Conservation (phyloP, 257 asterid genomes). For the Salvia miltiorrhiza region DNA sequence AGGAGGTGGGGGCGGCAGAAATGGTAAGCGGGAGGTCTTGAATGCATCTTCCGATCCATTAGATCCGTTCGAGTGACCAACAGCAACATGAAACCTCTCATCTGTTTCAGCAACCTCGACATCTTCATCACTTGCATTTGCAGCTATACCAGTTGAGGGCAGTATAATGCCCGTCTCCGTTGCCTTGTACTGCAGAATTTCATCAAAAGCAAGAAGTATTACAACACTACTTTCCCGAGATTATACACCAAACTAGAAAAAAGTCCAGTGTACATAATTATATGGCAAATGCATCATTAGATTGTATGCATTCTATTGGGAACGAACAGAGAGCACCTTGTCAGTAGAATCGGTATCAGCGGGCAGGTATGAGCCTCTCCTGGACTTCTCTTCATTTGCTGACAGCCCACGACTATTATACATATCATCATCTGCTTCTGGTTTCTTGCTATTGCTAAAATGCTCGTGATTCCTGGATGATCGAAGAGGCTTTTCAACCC, state of each 20-base stretch:
- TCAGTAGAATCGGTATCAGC: slow-evolving; percentile 36
- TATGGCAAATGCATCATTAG: background rate
- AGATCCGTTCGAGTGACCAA: slow-evolving; percentile 24
- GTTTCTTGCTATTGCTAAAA: slow-evolving; percentile 34
- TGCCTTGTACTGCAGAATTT: slow-evolving; percentile 44
- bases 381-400: slow-evolving; percentile 41
- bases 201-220: slow-evolving; percentile 2
- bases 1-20: slow-evolving; percentile 71
- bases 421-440: slow-evolving; percentile 29
- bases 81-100: slow-evolving; percentile 41
- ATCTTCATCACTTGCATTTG: slow-evolving; percentile 72
- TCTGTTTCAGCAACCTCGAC: slow-evolving; percentile 55
- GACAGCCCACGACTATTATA: slow-evolving; percentile 28
- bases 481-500: slow-evolving; percentile 39
- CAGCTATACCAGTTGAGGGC: slow-evolving; percentile 86
- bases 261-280: background rate
- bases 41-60: slow-evolving; percentile 30
- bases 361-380: slow-evolving; percentile 32
- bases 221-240: background rate
- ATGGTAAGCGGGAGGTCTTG: slow-evolving; percentile 30
- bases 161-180: slow-evolving; percentile 39
- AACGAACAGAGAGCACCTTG: slow-evolving; percentile 38
- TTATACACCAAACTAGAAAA: background rate
- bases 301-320: background rate
- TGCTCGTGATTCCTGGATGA: slow-evolving; percentile 33